Evolutionary conservation across 2,329 filamentous ascomycete genomes (phyloP), one percentile per base, ranked within the genome.

Genomic region (Aspergillus versicolor): DNA sequence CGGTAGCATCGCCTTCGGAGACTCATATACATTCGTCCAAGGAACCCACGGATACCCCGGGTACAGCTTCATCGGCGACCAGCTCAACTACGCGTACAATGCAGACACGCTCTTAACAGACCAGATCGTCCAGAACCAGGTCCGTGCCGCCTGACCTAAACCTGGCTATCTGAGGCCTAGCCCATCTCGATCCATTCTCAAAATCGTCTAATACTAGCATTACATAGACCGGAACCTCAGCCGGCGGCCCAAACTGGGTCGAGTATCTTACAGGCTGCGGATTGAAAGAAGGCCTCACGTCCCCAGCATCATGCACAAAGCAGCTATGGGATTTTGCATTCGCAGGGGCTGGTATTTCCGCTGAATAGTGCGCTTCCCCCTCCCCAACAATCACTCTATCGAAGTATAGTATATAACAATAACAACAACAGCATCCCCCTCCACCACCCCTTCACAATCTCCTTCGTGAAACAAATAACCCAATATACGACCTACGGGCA

Each of bases 251-350:
- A 0, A 82, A 84, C 54, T 84, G 81, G 81, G 74, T 82, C 5
- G 80, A 84, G 62, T 79, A 75, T 54, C 70, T 84, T 21, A 84
- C 82, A 6, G 67, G 70, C 1, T 84, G 82, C 63, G 81, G 78
- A n/a, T 49, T 79, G 8, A 63, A 77, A 38, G 65, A 73, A 13
- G 79, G 79, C 7, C 64, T 78, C 3, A 78, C 73, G 9, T 70
- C 72, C 2, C 81, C 80, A 2, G 65, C 67, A 24, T 68, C 70
- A 19, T 84, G 82, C 63, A 60, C 72, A 9, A 72, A 69, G 11
- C 79, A 83, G 52, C 72, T 84, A 0, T 84, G 82, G 82, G 77
- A 84, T 55, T 84, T 84, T 62, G 81, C 82, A 0, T 84, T 83
- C 58, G 81, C 79, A 1, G 82, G 82, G 3, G 75, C 80, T 0